phyloP scores from a whole-genome alignment of 768 basidiomycete genomes.

The Rhodotorula paludigena region DNA sequence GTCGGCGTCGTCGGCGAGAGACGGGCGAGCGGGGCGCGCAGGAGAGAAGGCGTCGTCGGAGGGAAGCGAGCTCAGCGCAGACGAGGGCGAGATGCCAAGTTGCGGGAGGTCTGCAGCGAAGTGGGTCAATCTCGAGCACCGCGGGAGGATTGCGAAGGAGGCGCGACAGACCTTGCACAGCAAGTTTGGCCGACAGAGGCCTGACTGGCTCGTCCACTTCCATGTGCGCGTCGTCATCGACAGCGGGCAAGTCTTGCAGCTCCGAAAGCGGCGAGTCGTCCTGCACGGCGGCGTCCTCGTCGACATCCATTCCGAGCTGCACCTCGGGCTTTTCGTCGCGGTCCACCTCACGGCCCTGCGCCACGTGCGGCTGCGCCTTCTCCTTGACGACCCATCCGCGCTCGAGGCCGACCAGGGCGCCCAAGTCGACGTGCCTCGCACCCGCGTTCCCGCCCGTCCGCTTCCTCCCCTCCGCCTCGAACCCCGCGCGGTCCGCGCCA shows the following conservation, averaged over 20 bases:
- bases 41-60: conserved; percentile 12
- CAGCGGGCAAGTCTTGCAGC: too few relatives aligned
- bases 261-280: too few relatives aligned
- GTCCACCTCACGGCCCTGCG: background rate
- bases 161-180: conserved; percentile 1
- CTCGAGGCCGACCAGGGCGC: conserved; percentile 31
- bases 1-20: conserved; percentile 1
- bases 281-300: background rate
- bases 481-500: background rate
- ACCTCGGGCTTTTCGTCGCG: background rate
- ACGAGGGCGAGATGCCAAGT: conserved; percentile 23
- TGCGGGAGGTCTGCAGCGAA: too few relatives aligned
- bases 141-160: background rate
- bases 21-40: conserved; percentile 4
- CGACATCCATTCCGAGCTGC: background rate
- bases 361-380: background rate
- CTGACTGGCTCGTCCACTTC: background rate
- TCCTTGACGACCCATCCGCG: conserved; percentile 31
- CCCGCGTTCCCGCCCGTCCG: conserved; percentile 6
- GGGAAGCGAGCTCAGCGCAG: conserved; percentile 23
- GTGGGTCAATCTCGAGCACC: too few relatives aligned
- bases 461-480: background rate
- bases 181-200: too few relatives aligned
- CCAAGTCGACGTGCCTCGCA: conserved; percentile 12
- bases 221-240: background rate